A percentile compares a stretch with the other conserved stretches of the same genome.
phyloP scores from a whole-genome alignment of 78 protist species.

The Salpingoeca rosetta region DNA sequence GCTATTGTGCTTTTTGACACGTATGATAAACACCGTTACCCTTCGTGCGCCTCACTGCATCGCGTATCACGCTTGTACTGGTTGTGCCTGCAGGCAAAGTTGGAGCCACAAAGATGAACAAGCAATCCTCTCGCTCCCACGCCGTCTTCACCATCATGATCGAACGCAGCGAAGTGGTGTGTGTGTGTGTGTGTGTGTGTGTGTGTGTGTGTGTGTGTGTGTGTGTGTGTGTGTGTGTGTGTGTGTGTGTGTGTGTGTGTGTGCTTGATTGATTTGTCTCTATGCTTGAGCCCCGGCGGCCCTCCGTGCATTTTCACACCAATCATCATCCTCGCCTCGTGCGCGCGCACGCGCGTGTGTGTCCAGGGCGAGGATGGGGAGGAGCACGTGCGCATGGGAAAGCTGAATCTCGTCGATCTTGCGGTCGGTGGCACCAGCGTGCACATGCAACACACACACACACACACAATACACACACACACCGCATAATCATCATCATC shows the following conservation, averaged over 20 bases:
- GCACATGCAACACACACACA: background rate
- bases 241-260: too few species aligned
- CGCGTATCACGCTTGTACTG: too few species aligned
- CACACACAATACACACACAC: background rate
- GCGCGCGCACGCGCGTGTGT: background rate
- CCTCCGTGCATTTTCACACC: too few species aligned
- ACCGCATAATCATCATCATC: background rate
- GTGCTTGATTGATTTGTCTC: too few species aligned
- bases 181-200: background rate
- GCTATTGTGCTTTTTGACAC: too few species aligned
- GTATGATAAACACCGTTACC: too few species aligned
- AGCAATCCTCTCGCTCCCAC: constrained; percentile 43
- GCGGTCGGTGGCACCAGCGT: constrained; percentile 41
- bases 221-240: too few species aligned
- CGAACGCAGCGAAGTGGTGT: background rate
- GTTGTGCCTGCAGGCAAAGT: background rate
- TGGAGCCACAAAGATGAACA: constrained; percentile 31
- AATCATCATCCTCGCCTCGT: background rate
- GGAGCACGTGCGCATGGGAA: background rate
- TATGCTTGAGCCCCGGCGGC: too few species aligned
- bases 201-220: too few species aligned
- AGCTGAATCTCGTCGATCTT: constrained; percentile 60
- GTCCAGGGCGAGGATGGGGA: background rate
- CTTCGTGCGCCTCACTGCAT: too few species aligned
- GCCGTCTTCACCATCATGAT: constrained; percentile 39